A percentile compares a stretch with the other conserved stretches of the same genome.
Evolutionary conservation across 2,329 filamentous ascomycete species (phyloP).

Genomic region (Daldinia eschscholtzii): DNA sequence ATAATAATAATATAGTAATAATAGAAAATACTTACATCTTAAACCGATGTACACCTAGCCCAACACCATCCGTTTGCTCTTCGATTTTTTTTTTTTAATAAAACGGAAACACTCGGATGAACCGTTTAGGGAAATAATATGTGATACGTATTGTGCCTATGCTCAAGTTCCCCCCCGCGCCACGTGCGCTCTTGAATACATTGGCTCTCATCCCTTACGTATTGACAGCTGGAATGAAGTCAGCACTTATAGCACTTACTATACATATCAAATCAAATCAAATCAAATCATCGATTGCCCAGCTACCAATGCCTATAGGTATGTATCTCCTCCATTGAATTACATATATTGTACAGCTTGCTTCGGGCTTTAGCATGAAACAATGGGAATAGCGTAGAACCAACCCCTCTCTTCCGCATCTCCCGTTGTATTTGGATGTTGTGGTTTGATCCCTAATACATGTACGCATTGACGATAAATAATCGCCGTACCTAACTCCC

Average conservation of each 20-base stretch:
- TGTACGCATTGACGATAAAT: constrained; percentile 27
- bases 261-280: constrained; percentile 17
- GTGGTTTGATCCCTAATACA: constrained; percentile 34
- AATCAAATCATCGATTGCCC: constrained; percentile 26
- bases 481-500: constrained; percentile 28
- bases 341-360: constrained; percentile 8
- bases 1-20: constrained; percentile 4
- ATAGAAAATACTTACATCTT: neutral
- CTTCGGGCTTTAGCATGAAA: constrained; percentile 18
- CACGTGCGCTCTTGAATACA: constrained; percentile 34
- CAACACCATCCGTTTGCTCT: neutral
- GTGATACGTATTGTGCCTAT: constrained; percentile 29
- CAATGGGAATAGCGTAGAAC: constrained; percentile 25
- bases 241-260: constrained; percentile 31
- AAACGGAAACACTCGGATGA: constrained; percentile 16
- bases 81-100: constrained; percentile 4
- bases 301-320: constrained; percentile 14
- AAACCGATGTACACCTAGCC: neutral
- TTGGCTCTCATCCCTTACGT: constrained; percentile 9
- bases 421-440: constrained; percentile 14
- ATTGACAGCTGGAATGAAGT: constrained; percentile 20
- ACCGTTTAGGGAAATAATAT: constrained; percentile 18
- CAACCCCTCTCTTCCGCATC: constrained; percentile 24
- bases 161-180: constrained; percentile 17
- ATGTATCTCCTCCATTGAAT: neutral